These are phyloP conservation scores for Aureobasidium sp. DNA, from an alignment of 2,329 filamentous ascomycete species.

Conservation along the genomic window DNA sequence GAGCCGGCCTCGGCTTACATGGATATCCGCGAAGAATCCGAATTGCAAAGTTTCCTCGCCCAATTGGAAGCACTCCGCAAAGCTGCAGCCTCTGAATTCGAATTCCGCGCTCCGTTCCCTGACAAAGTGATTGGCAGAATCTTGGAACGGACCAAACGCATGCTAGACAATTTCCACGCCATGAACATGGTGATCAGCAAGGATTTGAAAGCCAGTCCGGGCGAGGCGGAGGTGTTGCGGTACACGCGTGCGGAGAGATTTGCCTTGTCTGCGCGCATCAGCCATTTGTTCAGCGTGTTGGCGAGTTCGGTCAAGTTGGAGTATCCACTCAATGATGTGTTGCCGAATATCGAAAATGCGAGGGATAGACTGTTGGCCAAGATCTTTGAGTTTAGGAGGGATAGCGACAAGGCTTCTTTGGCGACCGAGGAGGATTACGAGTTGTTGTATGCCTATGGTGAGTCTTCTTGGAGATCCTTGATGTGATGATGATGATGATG, in stretches of 20 bases:
- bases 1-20: slow-evolving; percentile 55
- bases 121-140: slow-evolving; percentile 65
- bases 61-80: slow-evolving; percentile 67
- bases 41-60: slow-evolving; percentile 70
- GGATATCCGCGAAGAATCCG: slow-evolving; percentile 77
- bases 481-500: background rate
- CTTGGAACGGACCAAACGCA: slow-evolving; percentile 69
- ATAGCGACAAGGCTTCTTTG: slow-evolving; percentile 44
- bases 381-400: slow-evolving; percentile 78
- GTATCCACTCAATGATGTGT: slow-evolving; percentile 81
- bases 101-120: slow-evolving; percentile 81
- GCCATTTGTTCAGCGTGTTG: slow-evolving; percentile 77
- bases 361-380: slow-evolving; percentile 79
- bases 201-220: slow-evolving; percentile 65
- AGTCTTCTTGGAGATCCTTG: slow-evolving; percentile 32
- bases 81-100: slow-evolving; percentile 77
- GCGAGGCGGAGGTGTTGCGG: slow-evolving; percentile 71
- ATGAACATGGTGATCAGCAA: slow-evolving; percentile 91
- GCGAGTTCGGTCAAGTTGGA: slow-evolving; percentile 91
- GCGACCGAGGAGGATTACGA: slow-evolving; percentile 78
- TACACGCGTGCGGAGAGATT: slow-evolving; percentile 74
- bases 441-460: slow-evolving; percentile 82
- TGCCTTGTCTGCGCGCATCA: slow-evolving; percentile 79
- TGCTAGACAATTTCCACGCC: slow-evolving; percentile 89
- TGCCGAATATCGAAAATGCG: slow-evolving; percentile 74